Base-by-base conservation (phyloP, 2,329 filamentous ascomycete genomes). In the Botrytis aclada region DNA sequence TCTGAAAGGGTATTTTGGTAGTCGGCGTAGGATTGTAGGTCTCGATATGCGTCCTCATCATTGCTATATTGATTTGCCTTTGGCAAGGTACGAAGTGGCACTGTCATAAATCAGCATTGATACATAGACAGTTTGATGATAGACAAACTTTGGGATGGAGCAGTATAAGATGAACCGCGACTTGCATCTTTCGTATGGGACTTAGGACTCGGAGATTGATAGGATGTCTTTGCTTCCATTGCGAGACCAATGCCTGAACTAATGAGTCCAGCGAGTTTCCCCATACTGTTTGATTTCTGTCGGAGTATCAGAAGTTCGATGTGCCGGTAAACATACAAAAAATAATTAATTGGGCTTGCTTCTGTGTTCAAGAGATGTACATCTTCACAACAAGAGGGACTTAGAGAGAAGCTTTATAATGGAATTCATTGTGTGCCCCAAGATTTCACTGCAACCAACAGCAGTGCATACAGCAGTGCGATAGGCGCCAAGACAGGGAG, bases 241-340 rank as follows among this genome's bases (percentile, higher is more conserved):
- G 71, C 71, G 14, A 72, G 71, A 18, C 43, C 71, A 41, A 72
- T 69, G 10, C 71, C 71, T 32, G 71, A 69, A 39, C 71, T 61
- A 22, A 72, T 69, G 29, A 72, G 34, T 18, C 41, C 62, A 34
- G 20, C 54, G 18, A 72, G 54, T 51, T 39, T 72, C 5, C 71
- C 71, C 71, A 72, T 72, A 20, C 4, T 62, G 12, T 41, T 16
- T 3, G 29, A 1, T 32, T 12, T 18, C 20, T 0, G 9, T 58
- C 25, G 5, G 10, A 45, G 12, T 37, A 29, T 8, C 20, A 2
- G 20, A 32, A 39, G 14, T 20, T 20, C 0, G 1, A 25, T 16
- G 1, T 9, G 29, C 2, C 4, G 22, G 3, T 22, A 9, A n/a
- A 22, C 51, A 4, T 56, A 32, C 12, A 29, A 34, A 66, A 6